phyloP scores from a whole-genome alignment of 345 rosid species.

The Murraya paniculata region DNA sequence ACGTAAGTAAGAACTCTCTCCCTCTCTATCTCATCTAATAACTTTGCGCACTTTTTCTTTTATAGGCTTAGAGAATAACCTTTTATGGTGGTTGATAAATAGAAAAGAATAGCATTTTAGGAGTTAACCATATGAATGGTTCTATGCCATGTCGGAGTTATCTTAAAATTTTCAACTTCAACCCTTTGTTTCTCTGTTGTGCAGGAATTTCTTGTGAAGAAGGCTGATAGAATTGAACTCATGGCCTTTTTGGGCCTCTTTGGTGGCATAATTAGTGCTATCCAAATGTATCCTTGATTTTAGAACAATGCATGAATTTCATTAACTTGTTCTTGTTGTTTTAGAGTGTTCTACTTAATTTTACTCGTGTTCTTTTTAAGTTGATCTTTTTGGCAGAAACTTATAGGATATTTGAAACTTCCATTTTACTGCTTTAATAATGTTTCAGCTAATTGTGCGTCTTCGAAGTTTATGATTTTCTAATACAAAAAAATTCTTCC shows the following conservation, averaged over 20 bases:
- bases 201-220: conserved; percentile 85
- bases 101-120: background rate
- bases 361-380: background rate
- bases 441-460: background rate
- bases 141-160: background rate
- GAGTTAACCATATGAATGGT: background rate
- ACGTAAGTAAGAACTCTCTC: background rate
- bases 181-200: conserved; percentile 11
- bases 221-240: conserved; percentile 73
- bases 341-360: background rate
- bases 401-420: background rate
- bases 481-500: background rate
- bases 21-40: background rate
- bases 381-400: background rate
- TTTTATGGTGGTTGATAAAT: background rate
- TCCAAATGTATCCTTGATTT: conserved; percentile 86
- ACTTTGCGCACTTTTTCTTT: background rate
- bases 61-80: background rate
- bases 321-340: background rate
- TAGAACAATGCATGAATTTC: conserved; percentile 11
- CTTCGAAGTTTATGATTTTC: background rate
- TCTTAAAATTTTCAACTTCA: background rate
- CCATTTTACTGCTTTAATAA: background rate
- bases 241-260: conserved; percentile 77
- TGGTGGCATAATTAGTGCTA: conserved; percentile 74